Evolutionary conservation across 1,284 basidiomycete genomes (phyloP), one percentile per base, ranked within the genome.

Genomic region (Coriolopsis trogii): DNA sequence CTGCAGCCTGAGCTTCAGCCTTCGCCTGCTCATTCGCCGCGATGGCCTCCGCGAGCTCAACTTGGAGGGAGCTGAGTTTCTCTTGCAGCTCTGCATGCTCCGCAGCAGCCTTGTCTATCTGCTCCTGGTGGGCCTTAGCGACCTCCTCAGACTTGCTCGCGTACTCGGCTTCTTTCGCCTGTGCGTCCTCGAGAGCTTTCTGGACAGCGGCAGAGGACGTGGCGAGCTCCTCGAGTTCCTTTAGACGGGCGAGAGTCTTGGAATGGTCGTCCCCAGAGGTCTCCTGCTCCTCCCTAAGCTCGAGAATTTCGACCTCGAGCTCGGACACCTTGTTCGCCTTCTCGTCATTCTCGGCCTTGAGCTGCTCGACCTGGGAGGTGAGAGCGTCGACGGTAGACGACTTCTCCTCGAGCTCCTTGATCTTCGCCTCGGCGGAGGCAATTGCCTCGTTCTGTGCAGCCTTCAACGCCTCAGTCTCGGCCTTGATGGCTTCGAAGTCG

Each of bases 241-340:
- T 76, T 40, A 89, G 70, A 40, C 70, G 77, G n/a, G 69, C 65
- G 39, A 77, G 62, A 8, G 76, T 68, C 58, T 74, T 72, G 37
- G 71, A 73, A 44, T 78, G 78, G 37, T 79, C 78, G 49, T 89
- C 87, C 57, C 85, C 84, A 4, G 75, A 73, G 29, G 74, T 74
- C 56, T 93, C 89, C 56, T 85, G 80, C 21, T 75, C 75, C 61
- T 90, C 88, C 66, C 81, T 89, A 51, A 89, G 67, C 69, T 93
- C 91, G 46, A 93, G 73, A 30, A 92, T 77, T 63, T 92, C 87
- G 40, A 89, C 73, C 70, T 94, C 89, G 12, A 93, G 76, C 57
- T 90, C 85, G 1, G 86, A 89, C 12, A 95, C 76, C 66, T 86
- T 91, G 62, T 74, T 80, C 40, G 86, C 82, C 43, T 76, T 81